Evolutionary conservation across 768 basidiomycete species (phyloP), one percentile per base, ranked within the genome.

Genomic region (Lentinula edodes): DNA sequence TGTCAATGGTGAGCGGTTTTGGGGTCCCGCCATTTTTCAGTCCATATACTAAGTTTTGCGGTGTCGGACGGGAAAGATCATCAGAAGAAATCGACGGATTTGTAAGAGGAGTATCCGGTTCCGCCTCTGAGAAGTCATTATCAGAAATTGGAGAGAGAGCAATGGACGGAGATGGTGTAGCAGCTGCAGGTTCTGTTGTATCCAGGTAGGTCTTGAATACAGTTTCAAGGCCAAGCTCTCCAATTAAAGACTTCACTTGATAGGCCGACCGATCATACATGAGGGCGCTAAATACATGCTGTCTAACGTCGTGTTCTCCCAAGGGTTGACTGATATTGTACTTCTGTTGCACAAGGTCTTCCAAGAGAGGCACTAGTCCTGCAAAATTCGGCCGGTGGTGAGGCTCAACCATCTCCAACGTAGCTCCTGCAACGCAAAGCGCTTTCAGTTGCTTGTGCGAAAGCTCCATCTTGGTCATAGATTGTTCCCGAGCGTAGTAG

Each of bases 351-450:
- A 71, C 71, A 66, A 85, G 69, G 51, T 79, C 75, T 38, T 74
- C 72, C 3, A 86, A 63, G 1, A 86, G 69, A 10, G 76, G 69
- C 36, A 73, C 66, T n/a, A 84, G 67, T 10, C 79, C 79, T 12
- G 41, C 18, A 34, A 56, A 56, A 41, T 20, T 34, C 6, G 42
- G 13, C 15, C 55, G 55, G 18, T 41, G 5, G 13, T 9, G 20
- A 18, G 55, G 41, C 16, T 56, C 55, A 6, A 56, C 20, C 55
- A 56, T 56, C n/a, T 56, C 55, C 41, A 56, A 28, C 18, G 18
- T 7, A 43, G 55, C 20, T 34, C 41, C 38, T 3, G 41, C 23
- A 28, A 41, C 16, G 18, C 55, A 56, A 6, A 56, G 55, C 5
- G 23, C 10, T 56, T 56, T 56, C 6, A 56, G 23, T 41, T 56